Percentiles rank a stretch among this genome's conserved stretches.
Conservation (phyloP, 306 rosid genomes). For the Geum urbanum region DNA sequence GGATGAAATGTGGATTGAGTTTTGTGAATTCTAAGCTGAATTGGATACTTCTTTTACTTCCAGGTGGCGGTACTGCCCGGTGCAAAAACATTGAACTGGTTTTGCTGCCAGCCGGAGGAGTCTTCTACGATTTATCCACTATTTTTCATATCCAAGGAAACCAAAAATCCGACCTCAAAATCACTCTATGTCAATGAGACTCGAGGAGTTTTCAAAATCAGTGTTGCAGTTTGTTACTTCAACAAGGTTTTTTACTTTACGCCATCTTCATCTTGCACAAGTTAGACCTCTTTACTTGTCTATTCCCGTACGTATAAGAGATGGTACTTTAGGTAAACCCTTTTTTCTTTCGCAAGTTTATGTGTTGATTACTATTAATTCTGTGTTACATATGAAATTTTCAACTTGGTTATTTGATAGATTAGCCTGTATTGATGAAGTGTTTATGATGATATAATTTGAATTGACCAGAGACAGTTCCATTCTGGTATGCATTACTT, state of each 20-base stretch:
- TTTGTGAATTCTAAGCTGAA: constrained; percentile 11
- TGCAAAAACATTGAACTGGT: constrained; percentile 72
- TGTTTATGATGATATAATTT: no score
- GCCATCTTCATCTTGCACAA: constrained; percentile 16
- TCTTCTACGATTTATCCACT: constrained; percentile 61
- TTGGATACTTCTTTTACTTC: constrained; percentile 7
- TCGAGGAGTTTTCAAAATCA: constrained; percentile 73
- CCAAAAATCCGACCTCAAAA: constrained; percentile 42
- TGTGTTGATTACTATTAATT: no score
- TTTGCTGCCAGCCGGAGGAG: constrained; percentile 66
- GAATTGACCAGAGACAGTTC: constrained; percentile 58
- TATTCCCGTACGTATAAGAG: no score
- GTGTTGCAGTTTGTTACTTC: constrained; percentile 76
- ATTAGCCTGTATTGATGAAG: no score
- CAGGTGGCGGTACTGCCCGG: constrained; percentile 87
- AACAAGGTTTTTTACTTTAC: no score
- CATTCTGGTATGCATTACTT: constrained; percentile 57
- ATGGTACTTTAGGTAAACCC: no score
- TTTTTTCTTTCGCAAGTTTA: no score
- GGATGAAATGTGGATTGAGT: neutral
- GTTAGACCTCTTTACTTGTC: no score
- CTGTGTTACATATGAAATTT: no score
- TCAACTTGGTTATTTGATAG: no score
- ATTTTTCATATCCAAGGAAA: constrained; percentile 60
- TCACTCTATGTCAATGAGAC: constrained; percentile 57